These are phyloP conservation scores for Urochloa ruziziensis DNA, from an alignment of 176 grass and related monocot genomes.

Conservation along the genomic window DNA sequence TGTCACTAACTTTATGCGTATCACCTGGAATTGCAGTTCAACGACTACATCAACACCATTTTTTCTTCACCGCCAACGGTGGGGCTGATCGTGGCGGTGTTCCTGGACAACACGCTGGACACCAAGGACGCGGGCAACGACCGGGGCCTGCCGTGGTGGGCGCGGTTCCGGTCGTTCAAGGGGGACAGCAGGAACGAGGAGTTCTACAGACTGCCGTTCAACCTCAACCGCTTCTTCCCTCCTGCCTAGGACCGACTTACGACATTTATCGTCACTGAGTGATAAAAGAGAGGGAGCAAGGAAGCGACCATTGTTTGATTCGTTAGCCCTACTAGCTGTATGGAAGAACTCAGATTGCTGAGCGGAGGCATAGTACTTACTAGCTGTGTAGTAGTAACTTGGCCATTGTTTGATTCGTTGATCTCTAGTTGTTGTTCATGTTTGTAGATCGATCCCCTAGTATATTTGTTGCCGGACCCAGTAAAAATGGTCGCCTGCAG, in stretches of 20 bases:
- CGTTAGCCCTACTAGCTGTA: no score
- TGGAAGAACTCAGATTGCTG: constrained; percentile 50
- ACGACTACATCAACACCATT: constrained; percentile 99
- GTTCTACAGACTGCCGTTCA: constrained; percentile 98
- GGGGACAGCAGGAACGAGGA: constrained; percentile 93
- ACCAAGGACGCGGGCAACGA: constrained; percentile 61
- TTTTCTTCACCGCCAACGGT: constrained; percentile 95
- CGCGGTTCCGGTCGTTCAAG: constrained; percentile 81
- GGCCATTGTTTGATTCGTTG: constrained; percentile 33
- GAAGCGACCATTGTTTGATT: no score
- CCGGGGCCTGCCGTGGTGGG: constrained; percentile 93
- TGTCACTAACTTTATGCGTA: not conserved
- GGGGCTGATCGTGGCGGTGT: constrained; percentile 75
- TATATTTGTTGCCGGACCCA: not conserved
- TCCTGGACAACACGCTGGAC: constrained; percentile 96
- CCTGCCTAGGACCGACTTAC: constrained; percentile 30
- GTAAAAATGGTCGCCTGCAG: not conserved
- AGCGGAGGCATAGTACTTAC: constrained; percentile 25
- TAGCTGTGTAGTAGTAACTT: constrained; percentile 6
- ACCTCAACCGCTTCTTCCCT: constrained; percentile 97
- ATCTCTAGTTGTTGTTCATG: constrained; percentile 6
- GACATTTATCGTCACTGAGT: no score
- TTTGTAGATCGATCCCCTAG: not conserved
- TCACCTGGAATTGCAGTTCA: constrained; percentile 63
- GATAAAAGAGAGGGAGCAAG: no score